A percentile compares a stretch with the other conserved stretches of the same genome.
Conservation (phyloP, 768 basidiomycete genomes). For the Pseudohyphozyma bogoriensis region DNA sequence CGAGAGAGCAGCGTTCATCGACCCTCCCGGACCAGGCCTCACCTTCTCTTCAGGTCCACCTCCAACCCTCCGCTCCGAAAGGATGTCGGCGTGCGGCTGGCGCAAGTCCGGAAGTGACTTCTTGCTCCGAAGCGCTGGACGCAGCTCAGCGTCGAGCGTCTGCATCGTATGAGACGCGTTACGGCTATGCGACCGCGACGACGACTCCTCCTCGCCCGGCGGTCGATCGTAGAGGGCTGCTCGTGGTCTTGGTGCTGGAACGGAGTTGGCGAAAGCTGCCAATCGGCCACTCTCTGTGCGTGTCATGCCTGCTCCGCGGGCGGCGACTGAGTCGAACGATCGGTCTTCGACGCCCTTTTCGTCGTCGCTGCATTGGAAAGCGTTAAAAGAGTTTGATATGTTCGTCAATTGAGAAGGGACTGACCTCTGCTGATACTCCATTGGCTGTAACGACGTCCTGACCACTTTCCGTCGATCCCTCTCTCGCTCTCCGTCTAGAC, state of each 20-base stretch:
- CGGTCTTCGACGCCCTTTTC: not conserved
- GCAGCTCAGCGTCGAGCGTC: not conserved
- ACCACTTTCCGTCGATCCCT: conserved; percentile 4
- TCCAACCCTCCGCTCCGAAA: conserved; percentile 34
- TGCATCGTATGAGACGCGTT: conserved; percentile 28
- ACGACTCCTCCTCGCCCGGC: conserved; percentile 9
- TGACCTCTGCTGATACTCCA: conserved; percentile 8
- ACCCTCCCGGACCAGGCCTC: not conserved
- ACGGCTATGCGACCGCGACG: conserved; percentile 20
- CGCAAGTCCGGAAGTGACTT: conserved; percentile 82
- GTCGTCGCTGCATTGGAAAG: conserved; percentile 5
- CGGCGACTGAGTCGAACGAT: not conserved
- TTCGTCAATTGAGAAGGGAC: not conserved
- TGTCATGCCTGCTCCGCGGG: not conserved
- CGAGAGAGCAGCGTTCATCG: too few species aligned
- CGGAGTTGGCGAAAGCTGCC: not conserved
- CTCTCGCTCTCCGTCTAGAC: conserved; percentile 11
- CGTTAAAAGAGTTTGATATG: not conserved
- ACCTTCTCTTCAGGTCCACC: conserved; percentile 2
- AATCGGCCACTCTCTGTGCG: conserved; percentile 17
- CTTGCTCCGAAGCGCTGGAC: conserved; percentile 43
- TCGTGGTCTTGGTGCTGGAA: too few species aligned
- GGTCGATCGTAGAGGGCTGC: not conserved
- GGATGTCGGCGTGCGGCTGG: conserved; percentile 41
- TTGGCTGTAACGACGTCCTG: not conserved